phyloP scores from a whole-genome alignment of 192 early-diverging fungal genomes.

The Coemansia sp. region DNA sequence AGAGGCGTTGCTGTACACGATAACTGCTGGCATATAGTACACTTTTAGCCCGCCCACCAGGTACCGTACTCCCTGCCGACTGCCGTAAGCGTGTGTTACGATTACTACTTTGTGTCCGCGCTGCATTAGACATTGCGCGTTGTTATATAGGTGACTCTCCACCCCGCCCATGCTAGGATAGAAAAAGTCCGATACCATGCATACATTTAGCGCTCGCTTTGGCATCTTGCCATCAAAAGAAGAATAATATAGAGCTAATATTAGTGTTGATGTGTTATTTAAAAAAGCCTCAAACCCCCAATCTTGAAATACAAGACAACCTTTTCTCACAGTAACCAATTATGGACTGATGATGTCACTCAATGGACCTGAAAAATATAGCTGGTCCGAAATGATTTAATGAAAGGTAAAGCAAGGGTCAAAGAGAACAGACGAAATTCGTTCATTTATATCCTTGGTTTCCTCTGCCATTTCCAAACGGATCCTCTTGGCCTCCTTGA shows the following conservation, averaged over 20 bases:
- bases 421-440: neutral
- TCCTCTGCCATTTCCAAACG: constrained; percentile 11
- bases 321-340: too few species aligned
- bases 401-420: neutral
- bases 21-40: constrained; percentile 88
- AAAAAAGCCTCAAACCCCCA: too few species aligned
- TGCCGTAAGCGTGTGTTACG: constrained; percentile 89
- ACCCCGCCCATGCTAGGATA: constrained; percentile 97
- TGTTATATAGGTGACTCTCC: constrained; percentile 90
- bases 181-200: constrained; percentile 98
- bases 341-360: too few species aligned
- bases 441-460: neutral
- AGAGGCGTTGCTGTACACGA: constrained; percentile 84
- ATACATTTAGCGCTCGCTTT: constrained; percentile 39
- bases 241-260: too few species aligned
- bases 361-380: neutral
- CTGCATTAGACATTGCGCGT: constrained; percentile 85
- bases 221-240: neutral
- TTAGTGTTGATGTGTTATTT: too few species aligned
- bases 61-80: constrained; percentile 82
- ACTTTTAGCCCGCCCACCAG: constrained; percentile 92
- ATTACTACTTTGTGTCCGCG: constrained; percentile 96
- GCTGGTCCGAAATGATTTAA: neutral
- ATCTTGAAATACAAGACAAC: too few species aligned
- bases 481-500: constrained; percentile 41